Percentiles rank a stretch among this genome's conserved stretches.
Conservation (phyloP, 1,139 yeast genomes). For the Pichia sp. region DNA sequence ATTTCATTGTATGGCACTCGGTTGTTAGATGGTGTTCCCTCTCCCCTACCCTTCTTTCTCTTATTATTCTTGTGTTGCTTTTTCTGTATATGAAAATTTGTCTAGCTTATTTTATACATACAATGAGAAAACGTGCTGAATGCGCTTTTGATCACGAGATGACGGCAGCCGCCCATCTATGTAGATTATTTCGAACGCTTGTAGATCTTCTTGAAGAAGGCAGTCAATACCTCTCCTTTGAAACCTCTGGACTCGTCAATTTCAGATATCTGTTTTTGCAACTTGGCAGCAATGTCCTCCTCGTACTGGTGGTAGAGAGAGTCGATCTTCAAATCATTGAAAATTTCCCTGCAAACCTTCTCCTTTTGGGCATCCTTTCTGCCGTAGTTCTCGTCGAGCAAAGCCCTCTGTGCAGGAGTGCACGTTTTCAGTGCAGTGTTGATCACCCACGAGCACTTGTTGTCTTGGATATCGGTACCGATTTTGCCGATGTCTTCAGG, state of each 20-base stretch:
- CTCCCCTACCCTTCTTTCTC: background rate
- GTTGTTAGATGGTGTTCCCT: too few species aligned
- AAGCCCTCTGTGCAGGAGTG: conserved; percentile 72
- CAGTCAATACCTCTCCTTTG: conserved; percentile 76
- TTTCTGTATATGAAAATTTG: background rate
- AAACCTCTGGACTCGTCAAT: conserved; percentile 91
- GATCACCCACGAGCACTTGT: conserved; percentile 97
- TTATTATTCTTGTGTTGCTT: background rate
- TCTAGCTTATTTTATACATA: background rate
- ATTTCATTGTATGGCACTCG: too few species aligned
- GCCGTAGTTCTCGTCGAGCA: conserved; percentile 88
- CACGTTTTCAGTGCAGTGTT: conserved; percentile 86
- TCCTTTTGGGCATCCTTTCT: conserved; percentile 70
- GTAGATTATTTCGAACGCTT: conserved; percentile 74
- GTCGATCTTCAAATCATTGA: conserved; percentile 69
- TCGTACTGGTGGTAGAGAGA: conserved; percentile 75
- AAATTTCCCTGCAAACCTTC: conserved; percentile 67
- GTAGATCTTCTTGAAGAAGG: conserved; percentile 86
- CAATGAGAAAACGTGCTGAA: background rate
- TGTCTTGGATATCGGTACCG: conserved; percentile 97
- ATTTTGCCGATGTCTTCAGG: conserved; percentile 97
- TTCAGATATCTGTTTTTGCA: conserved; percentile 58
- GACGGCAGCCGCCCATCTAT: background rate
- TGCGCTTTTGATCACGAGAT: background rate
- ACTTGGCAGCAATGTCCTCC: conserved; percentile 64